A percentile compares a stretch with the other conserved stretches of the same genome.
phyloP scores from a whole-genome alignment of 768 basidiomycete genomes.

The Russula olivacea region DNA sequence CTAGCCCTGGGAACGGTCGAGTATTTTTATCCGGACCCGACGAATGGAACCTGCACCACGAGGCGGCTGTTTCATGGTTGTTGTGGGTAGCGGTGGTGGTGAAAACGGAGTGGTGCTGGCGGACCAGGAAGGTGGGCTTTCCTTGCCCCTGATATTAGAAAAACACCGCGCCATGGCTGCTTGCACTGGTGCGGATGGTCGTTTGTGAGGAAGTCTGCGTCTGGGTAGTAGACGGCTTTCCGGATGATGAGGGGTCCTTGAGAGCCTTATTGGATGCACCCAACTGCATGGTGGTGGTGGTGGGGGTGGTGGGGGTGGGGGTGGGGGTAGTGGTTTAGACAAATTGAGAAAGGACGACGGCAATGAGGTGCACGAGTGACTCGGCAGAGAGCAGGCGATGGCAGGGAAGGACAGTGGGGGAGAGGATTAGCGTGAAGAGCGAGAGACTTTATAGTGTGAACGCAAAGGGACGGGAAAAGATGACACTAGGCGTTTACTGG shows the following conservation, averaged over 20 bases:
- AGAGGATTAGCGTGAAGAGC: background rate
- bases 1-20: background rate
- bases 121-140: background rate
- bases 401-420: background rate
- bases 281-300: background rate
- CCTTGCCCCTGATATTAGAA: conserved; percentile 5
- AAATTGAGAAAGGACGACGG: background rate
- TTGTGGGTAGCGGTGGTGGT: background rate
- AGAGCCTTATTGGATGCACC: background rate
- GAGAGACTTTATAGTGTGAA: conserved; percentile 14
- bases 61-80: background rate
- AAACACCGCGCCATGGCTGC: conserved; percentile 19
- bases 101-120: conserved; percentile 1
- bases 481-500: conserved; percentile 14
- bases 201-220: conserved; percentile 19
- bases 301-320: too few relatives aligned
- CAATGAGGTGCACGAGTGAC: background rate
- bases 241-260: conserved; percentile 18
- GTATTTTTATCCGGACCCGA: background rate
- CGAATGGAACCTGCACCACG: background rate
- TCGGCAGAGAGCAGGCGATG: background rate
- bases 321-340: background rate
- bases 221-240: conserved; percentile 14
- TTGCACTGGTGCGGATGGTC: conserved; percentile 16
- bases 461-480: conserved; percentile 1